Conservation (phyloP, 768 basidiomycete genomes). For the Lentinula lateritia region DNA sequence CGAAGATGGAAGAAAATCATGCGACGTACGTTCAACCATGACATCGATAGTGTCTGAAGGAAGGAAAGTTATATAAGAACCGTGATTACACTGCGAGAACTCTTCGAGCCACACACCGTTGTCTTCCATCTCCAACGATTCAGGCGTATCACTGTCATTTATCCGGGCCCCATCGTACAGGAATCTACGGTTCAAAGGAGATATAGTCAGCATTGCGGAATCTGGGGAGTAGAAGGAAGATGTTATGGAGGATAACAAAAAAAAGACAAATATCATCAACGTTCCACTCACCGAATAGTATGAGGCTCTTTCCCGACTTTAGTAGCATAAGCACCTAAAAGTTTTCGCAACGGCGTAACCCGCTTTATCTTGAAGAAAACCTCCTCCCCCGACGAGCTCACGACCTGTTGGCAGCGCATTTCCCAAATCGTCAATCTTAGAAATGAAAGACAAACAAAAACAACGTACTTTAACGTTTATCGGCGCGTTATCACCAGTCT, state of each 20-base stretch:
- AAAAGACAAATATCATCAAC: background rate
- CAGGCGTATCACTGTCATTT: slow-evolving; percentile 84
- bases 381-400: slow-evolving; percentile 74
- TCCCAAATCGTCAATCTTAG: no score
- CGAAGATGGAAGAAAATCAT: no score
- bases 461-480: slow-evolving; percentile 73
- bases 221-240: background rate
- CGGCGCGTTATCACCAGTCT: slow-evolving; percentile 54
- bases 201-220: background rate
- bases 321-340: slow-evolving; percentile 87
- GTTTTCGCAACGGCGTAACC: slow-evolving; percentile 86
- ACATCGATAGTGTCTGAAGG: no score
- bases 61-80: slow-evolving; percentile 28
- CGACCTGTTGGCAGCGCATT: slow-evolving; percentile 43
- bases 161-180: slow-evolving; percentile 88
- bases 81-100: no score
- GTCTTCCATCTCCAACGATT: slow-evolving; percentile 13
- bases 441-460: background rate
- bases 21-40: slow-evolving; percentile 59
- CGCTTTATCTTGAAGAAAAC: slow-evolving; percentile 98
- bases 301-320: slow-evolving; percentile 88
- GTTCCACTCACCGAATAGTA: slow-evolving; percentile 72
- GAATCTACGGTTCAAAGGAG: slow-evolving; percentile 46
- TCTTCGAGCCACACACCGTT: no score
- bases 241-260: no score